These are phyloP conservation scores for Penicillium sp. DNA, from an alignment of 2,329 filamentous ascomycete species.

Conservation along the genomic window DNA sequence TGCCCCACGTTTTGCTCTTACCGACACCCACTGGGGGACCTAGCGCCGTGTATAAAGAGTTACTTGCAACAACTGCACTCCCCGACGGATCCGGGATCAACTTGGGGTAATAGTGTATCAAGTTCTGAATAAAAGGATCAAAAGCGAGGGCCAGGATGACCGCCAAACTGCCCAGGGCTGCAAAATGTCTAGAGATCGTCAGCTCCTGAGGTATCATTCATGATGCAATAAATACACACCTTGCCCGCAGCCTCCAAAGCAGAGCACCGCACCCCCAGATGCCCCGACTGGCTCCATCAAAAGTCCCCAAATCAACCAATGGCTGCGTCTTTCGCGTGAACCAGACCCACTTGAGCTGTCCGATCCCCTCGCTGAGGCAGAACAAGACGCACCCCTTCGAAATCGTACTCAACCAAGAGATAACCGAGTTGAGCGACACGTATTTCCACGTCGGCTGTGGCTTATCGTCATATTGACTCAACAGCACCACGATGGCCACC, in stretches of 20 bases:
- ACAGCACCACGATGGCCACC: conserved; percentile 10
- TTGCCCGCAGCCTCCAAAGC: conserved; percentile 12
- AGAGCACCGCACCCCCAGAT: conserved; percentile 12
- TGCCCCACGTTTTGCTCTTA: not conserved
- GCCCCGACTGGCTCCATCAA: conserved; percentile 17
- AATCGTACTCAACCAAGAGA: conserved; percentile 19
- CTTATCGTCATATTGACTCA: conserved; percentile 7
- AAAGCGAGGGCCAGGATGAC: conserved; percentile 14
- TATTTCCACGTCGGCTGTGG: conserved; percentile 15
- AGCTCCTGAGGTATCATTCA: not conserved
- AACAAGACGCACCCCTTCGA: conserved; percentile 15
- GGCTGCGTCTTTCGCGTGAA: conserved; percentile 10
- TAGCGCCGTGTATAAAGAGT: not conserved
- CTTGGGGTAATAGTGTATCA: conserved; percentile 5
- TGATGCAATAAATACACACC: not conserved
- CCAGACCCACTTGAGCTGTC: conserved; percentile 23
- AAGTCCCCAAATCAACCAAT: conserved; percentile 5
- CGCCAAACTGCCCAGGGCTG: conserved; percentile 7
- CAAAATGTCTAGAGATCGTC: conserved; percentile 14
- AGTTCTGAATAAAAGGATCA: conserved; percentile 20
- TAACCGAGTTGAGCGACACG: conserved; percentile 17
- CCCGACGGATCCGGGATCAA: not conserved
- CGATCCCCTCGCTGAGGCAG: conserved; percentile 13
- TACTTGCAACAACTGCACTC: not conserved
- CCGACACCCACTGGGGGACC: not conserved